Evolutionary conservation across 257 asterid species (phyloP), one percentile per base, ranked within the genome.

Genomic region (Oldenlandia corymbosa): DNA sequence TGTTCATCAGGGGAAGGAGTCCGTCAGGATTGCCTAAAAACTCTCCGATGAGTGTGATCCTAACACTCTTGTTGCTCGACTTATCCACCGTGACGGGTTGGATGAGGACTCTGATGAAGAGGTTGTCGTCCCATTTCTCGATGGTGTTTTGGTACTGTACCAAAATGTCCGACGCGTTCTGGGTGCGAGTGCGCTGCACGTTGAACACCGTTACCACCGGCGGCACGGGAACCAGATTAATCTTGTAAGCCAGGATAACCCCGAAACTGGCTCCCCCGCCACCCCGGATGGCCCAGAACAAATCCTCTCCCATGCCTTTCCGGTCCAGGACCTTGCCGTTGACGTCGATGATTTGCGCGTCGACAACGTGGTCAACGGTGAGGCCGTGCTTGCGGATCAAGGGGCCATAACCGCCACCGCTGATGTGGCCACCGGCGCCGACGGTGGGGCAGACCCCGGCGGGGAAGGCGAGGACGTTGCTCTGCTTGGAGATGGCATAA

Each of bases 391-490:
- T 17, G 16, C 67, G 8, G 2, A 49, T 27, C 27, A 62, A 36
- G 0, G 57, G 67, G 12, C 67, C 67, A 18, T 45, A 62, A 10
- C 67, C 57, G 5, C 67, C 67, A 0, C 67, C 67, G 28, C 57
- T 45, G 7, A 62, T 47, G 5, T 62, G 67, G 5, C 67, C 57
- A 17, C 67, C 67, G 16, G 18, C 20, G 1, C 42, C 16, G 1
- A 62, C 55, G 1, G 67, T 46, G 0, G 67, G 67, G 27, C 57
- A 62, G n/a, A 26, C 27, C 10, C 57, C 67, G 6, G n/a, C 57
- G 2, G 31, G 9, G 11, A 30, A 46, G 17, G n/a, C 57, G 11
- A 62, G 57, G 12, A 58, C 2, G 14, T 20, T 47, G 47, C 21
- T 31, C 10, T 9, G 18, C 41, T 28, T 1, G 20, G 20, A n/a